Conservation (phyloP, 345 rosid species). For the Heritiera littoralis region DNA sequence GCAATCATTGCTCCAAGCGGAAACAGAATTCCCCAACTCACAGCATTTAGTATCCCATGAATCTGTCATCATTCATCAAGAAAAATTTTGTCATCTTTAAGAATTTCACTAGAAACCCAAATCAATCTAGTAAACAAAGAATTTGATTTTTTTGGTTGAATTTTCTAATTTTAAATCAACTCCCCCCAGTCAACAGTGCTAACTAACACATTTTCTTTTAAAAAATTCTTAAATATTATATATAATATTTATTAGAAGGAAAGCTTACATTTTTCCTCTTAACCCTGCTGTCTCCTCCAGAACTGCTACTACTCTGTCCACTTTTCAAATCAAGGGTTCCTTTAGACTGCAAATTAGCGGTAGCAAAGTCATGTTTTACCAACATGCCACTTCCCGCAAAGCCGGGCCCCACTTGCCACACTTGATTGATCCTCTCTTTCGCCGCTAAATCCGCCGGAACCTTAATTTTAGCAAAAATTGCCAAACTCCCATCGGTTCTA, state of each 20-base stretch:
- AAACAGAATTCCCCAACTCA: slow-evolving; percentile 85
- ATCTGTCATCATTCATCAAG: slow-evolving; percentile 40
- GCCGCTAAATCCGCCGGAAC: slow-evolving; percentile 57
- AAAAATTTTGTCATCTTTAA: neutral
- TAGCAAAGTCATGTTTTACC: slow-evolving; percentile 34
- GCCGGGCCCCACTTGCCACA: slow-evolving; percentile 81
- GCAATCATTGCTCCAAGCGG: slow-evolving; percentile 68
- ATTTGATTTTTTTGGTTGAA: no score
- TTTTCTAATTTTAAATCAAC: neutral
- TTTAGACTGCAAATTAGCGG: slow-evolving; percentile 37
- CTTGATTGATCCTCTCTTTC: slow-evolving; percentile 58
- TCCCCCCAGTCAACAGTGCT: neutral
- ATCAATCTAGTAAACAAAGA: neutral
- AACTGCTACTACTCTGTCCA: slow-evolving; percentile 12
- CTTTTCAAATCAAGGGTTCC: slow-evolving; percentile 43
- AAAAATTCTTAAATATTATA: neutral
- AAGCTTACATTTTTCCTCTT: slow-evolving; percentile 64
- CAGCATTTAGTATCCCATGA: slow-evolving; percentile 78
- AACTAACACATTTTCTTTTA: neutral
- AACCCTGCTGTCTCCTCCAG: slow-evolving; percentile 35
- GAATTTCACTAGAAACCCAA: neutral
- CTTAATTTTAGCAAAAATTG: slow-evolving; percentile 62
- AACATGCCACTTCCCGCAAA: slow-evolving; percentile 25
- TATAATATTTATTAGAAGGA: neutral
- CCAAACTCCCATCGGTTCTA: slow-evolving; percentile 38